Evolutionary conservation across 257 asterid species (phyloP), one percentile per base, ranked within the genome.

Genomic region (Petrea volubilis): DNA sequence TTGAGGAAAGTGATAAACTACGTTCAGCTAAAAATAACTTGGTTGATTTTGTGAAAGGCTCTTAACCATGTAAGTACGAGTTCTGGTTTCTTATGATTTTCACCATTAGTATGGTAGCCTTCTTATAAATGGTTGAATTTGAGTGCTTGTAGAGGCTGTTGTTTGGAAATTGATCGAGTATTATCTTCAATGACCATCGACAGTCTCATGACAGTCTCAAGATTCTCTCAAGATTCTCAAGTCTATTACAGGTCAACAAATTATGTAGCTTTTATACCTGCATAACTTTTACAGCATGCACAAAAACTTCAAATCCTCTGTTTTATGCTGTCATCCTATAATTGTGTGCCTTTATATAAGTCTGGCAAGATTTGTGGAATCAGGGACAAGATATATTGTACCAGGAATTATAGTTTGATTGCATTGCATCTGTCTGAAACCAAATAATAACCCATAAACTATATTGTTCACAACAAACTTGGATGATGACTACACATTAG

Each of bases 1-100:
- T 61, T 90, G 79, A 87, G 72, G 75, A 36, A 29, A 55, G n/a
- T 36, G 21, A 20, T 70, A 15, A 13, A 13, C 49, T 44, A 34
- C 47, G 41, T 71, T 60, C 36, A 12, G 67, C 43, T 55, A 28
- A 44, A n/a, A 52, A 41, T 40, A n/a, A 2, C 52, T 59, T 25
- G 52, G 46, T 68, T 61, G 62, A 20, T 73, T 70, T 68, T 59
- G 62, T 73, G 34, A 55, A 50, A 51, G 63, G 31, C 41, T 69
- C 58, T 27, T 59, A 44, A 53, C 74, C 66, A 25, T 62, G 83
- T 68, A 63, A 66, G 66, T 78, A 62, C 43, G 7, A 60, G 70
- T 76, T 67, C 56, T 46, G 62, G 14, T 77, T 33, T 67, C 73
- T 57, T 53, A 24, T 60, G 64, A 15, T 24, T 70, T 63, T 61